Evolutionary conservation across 352 stramenopile species (phyloP), one percentile per base, ranked within the genome.

Genomic region (Pythium vanterpoolii): DNA sequence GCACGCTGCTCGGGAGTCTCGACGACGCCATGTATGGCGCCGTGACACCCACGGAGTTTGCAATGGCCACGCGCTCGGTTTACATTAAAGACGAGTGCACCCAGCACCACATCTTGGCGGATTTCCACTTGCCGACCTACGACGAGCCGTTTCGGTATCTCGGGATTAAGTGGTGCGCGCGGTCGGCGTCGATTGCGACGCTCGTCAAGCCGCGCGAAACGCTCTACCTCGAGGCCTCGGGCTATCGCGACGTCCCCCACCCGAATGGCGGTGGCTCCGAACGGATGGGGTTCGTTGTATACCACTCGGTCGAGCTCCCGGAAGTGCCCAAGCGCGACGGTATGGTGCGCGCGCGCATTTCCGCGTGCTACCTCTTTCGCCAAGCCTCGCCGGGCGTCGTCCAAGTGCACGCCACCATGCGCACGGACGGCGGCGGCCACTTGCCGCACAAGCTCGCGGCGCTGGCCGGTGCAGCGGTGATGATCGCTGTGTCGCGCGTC

Each of bases 341-440:
- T 24, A 71, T 83, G 47, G 62, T 85, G 47, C 73, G 77, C 14
- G 77, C 63, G 18, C 76, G 77, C 24, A 72, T 86, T 51, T 83
- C 68, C 7, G 65, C 76, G 30, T 83, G 74, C 33, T 65, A 68
- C 4, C 28, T 86, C 28, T 86, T 76, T 45, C 68, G 65, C 1
- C 66, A 86, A 38, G 66, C 71, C 16, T 62, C 67, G 4, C 31
- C 63, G 0, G 60, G 56, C 1, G 71, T 61, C 0, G 64, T 86
- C 23, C 72, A 83, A 26, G 71, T 76, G 34, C 83, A 77, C 46
- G 54, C 14, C 26, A 62, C 54, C 18, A 24, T 62, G 19, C 47
- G 23, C 5, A 49, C 54, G 50, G 56, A 63, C n/a, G 18, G 36
- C 4, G 47, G 45, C 5, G 56, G 56, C 16, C 47, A 48, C 36